Evolutionary conservation across 2,329 filamentous ascomycete species (phyloP), one percentile per base, ranked within the genome.

Genomic region (Ramichloridium luteum): DNA sequence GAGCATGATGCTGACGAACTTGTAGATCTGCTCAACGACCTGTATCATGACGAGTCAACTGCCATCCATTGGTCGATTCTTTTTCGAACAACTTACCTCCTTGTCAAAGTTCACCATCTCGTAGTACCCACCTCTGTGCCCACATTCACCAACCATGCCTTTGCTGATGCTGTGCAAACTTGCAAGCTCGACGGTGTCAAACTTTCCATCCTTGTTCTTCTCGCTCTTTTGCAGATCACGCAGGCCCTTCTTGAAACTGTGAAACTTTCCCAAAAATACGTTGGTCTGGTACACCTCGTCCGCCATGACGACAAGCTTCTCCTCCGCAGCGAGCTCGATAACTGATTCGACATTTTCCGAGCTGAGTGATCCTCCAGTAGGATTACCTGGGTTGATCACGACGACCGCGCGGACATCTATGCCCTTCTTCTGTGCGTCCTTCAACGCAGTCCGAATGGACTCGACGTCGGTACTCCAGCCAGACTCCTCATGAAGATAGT

Each of bases 271-370:
- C 40, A 80, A 66, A 62, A 98, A 98, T 48, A 98, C 81, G 60
- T 98, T 98, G 54, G 90, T 96, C 64, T 98, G 90, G 72, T 98
- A 98, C 22, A 98, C 90, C 61, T 98, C 90, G 53, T 98, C 90
- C 31, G 90, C 90, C 50, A 98, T 73, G 44, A 96, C 68, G 34
- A 96, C 85, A 15, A 98, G 70, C 47, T 78, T 74, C 67, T 94
- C 75, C 57, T 86, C 69, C 16, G 76, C 77, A 23, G 90, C 88
- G 42, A 94, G 80, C 43, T 90, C 74, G 45, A 96, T 70, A n/a
- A 96, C 82, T 31, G 71, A 69, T 50, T 78, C 75, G 57, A 98
- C 77, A 51, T 94, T 84, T 13, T 74, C 69, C 43, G 80, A 71
- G 20, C 77, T 67, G 12, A 98, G 72, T 32, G 79, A 90, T 30